Evolutionary conservation across 2,329 filamentous ascomycete genomes (phyloP), one percentile per base, ranked within the genome.

Genomic region (Colletotrichum caudatum): DNA sequence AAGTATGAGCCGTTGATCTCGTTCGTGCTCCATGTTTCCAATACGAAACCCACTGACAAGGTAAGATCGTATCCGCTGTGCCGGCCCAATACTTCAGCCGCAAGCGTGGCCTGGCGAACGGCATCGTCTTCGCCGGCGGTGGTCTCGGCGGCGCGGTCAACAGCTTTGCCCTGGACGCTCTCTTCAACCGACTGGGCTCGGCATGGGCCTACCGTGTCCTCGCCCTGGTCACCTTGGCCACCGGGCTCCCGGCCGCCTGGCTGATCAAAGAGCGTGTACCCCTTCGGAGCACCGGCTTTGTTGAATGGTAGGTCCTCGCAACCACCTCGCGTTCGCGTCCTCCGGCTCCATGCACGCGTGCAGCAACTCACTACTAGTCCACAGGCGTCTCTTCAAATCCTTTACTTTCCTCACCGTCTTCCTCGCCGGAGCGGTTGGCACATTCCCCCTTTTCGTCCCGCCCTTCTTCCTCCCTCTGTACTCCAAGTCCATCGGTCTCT

Each of bases 391-490:
- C 2, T 89, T 90, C 77, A 83, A 83, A 39, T 83, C 88, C 66
- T 67, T 83, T 29, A 83, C 82, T 12, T 91, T 90, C 77, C 74
- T 81, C 7, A 77, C 86, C 2, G 77, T 91, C 35, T 90, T 90
- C 75, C 74, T 87, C 5, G 84, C 84, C 5, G 86, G 87, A 0
- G 86, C 84, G 0, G 82, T 91, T 12, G 88, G 83, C 1, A 90
- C 87, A 1, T 91, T 91, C 73, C 86, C 89, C 0, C 83, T 91
- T 20, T 85, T 90, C 68, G 88, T 91, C 0, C 88, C 89, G 0
- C 87, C 89, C 0, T 91, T 89, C 79, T 91, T 90, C 76, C 78
- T 91, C 0, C 89, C 89, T 0, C 80, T 90, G 0, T 90, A 89
- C 74, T 83, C 83, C 37, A 79, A 82, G 5, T 87, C 88, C 0